Evolutionary conservation across 768 basidiomycete species (phyloP), one percentile per base, ranked within the genome.

Genomic region (Termitomyces sp.): DNA sequence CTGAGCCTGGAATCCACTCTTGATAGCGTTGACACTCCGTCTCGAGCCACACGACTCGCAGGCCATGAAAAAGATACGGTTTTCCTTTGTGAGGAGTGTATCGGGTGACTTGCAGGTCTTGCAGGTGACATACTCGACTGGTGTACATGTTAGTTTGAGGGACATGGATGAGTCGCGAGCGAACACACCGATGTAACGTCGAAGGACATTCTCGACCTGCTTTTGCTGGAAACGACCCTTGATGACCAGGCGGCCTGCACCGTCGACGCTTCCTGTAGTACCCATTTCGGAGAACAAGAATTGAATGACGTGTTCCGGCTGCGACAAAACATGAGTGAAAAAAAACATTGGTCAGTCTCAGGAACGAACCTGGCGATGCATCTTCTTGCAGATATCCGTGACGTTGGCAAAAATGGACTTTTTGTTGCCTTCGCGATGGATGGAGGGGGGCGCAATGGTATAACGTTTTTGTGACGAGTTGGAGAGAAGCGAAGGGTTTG

Each of bases 71-170:
- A 95, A 98, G 69, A 99, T 92, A 74, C 97, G 91, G 72, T 97
- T 97, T 75, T 98, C 95, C 73, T 98, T 99, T 30, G 89, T 87
- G 38, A 99, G 83, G 19, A 97, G 83, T 2, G 97, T 99, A 71
- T 99, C 97, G 45, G 92, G 92, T 1, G 96, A 98, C 76, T 98
- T 99, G 82, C 97, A 99, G 41, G 95, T 98, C 74, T 97, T 96
- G 84, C 97, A 99, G 40, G 95, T 95, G 59, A 98, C 96, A 73
- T 98, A 98, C 76, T 98, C 95, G 59, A 96, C 95, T 96, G 26
- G 4, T 42, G 23, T 43, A 43, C 42, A 44, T 28, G 44, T 38
- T 30, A 56, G 19, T 17, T 30, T 21, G 8, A 12, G 4, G 12
- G 19, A 15, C 14, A 19, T 15, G 26, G 23, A 15, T 37, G 42